Base-by-base conservation (phyloP, 2,329 filamentous ascomycete genomes). In the Coniochaeta sp. region DNA sequence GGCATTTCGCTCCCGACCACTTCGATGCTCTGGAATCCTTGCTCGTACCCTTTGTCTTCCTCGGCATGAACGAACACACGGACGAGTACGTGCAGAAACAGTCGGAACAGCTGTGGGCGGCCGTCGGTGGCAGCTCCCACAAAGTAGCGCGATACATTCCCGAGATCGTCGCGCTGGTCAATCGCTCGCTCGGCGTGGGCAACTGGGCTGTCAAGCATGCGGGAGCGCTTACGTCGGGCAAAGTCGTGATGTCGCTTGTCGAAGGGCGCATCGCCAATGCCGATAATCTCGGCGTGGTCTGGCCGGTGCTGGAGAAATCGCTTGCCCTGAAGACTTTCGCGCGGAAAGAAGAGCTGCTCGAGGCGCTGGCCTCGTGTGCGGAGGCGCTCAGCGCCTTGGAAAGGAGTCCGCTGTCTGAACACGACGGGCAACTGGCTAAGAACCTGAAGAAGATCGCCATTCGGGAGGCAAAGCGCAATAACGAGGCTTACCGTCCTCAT, bases 151-250 rank as follows among this genome's bases (percentile, higher is more conserved):
- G 96, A 1, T 96, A 96, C 70, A 81, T 96, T 7, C 81, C 81
- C 40, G 95, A 99, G 73, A 96, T 98, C 65, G 80, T 89, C 4
- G 75, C 74, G 0, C 79, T 98, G 1, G 84, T 87, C 1, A 79
- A 84, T 38, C 78, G 81, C 38, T 83, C 91, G 59, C 78, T 98
- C 8, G 87, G 90, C 36, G 92, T 90, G 1, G 84, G 90, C 1
- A 90, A 91, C 67, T 99, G 95, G 95, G 87, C 87, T 1, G 83
- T 98, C 60, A 95, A 96, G 72, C 93, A 98, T 67, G 90, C 91
- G 0, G 89, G 89, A 9, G 91, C 93, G 8, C 85, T 95, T 61
- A 85, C 92, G 0, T 83, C 93, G 11, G 91, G 91, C 1, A 89
- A 90, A 54, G 85, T 89, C 60, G 82, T 91, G 14, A 80, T 80